These are phyloP conservation scores for Claviceps purpurea DNA, from an alignment of 2,329 filamentous ascomycete genomes.

Conservation along the genomic window DNA sequence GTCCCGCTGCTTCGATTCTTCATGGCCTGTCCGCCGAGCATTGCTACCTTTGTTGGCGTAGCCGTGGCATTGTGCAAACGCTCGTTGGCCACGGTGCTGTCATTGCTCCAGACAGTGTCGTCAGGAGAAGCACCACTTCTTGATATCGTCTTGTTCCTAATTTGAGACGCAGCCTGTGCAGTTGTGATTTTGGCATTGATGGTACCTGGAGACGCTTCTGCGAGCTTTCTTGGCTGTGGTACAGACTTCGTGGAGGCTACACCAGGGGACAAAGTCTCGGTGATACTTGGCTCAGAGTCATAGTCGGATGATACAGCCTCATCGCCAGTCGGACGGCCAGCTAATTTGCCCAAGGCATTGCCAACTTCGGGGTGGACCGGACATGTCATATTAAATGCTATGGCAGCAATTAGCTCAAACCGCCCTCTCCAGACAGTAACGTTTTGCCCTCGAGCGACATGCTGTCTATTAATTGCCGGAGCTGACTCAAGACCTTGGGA, in stretches of 20 bases:
- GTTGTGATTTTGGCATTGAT: not conserved
- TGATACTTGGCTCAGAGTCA: not conserved
- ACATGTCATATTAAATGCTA: not conserved
- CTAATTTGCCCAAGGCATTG: not conserved
- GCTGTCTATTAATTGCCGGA: not conserved
- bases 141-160: not conserved
- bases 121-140: not conserved
- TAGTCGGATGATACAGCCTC: not conserved
- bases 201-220: not conserved
- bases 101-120: not conserved
- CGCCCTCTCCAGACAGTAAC: not conserved
- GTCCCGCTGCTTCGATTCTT: slow-evolving; percentile 19
- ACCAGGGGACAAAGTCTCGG: not conserved
- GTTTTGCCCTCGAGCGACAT: not conserved
- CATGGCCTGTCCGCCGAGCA: slow-evolving; percentile 8
- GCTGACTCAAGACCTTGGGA: not conserved
- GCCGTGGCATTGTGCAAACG: slow-evolving; percentile 2
- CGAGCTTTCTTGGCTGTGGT: not conserved
- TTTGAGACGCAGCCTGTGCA: not conserved
- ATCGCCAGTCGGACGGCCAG: not conserved
- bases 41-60: slow-evolving; percentile 1
- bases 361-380: not conserved
- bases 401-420: not conserved
- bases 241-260: not conserved
- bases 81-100: slow-evolving; percentile 2